These are phyloP conservation scores for Russula griseocarnosa DNA, from an alignment of 768 basidiomycete species.

Conservation along the genomic window DNA sequence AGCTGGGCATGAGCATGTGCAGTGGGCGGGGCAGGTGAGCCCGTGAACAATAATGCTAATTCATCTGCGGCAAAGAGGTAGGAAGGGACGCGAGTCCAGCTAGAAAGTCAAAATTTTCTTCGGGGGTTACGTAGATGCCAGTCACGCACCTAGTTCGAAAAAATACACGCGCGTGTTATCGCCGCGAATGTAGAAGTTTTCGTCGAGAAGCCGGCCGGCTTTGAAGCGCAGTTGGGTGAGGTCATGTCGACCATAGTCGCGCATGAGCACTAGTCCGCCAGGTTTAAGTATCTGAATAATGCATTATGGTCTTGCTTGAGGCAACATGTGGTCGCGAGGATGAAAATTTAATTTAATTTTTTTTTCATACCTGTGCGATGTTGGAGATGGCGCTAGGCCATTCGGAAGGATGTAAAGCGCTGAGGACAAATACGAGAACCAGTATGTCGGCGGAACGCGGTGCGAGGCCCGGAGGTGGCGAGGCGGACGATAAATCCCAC, in stretches of 20 bases:
- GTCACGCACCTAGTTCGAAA: conserved; percentile 69
- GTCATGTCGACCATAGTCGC: conserved; percentile 95
- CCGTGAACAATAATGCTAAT: conserved; percentile 75
- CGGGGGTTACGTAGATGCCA: too few species aligned
- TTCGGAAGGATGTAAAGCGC: conserved; percentile 89
- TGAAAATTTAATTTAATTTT: too few species aligned
- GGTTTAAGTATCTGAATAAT: conserved; percentile 78
- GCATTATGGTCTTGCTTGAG: neutral
- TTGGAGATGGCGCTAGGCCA: conserved; percentile 83
- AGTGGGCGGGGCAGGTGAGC: conserved; percentile 43
- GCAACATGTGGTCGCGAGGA: neutral
- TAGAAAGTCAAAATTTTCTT: neutral
- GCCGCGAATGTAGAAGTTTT: conserved; percentile 94
- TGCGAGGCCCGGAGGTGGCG: conserved; percentile 58
- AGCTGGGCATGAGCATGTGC: conserved; percentile 27
- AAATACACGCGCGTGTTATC: conserved; percentile 98
- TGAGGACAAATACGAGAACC: conserved; percentile 91
- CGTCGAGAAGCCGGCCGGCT: conserved; percentile 77
- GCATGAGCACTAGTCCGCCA: conserved; percentile 74
- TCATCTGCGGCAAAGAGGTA: conserved; percentile 50
- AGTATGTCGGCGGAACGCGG: conserved; percentile 79
- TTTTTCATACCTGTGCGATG: conserved; percentile 59
- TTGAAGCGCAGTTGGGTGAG: conserved; percentile 94
- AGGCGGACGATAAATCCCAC: conserved; percentile 81
- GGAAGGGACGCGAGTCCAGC: neutral